These are phyloP conservation scores for Boechera retrofracta DNA, from an alignment of 345 rosid genomes.

Conservation along the genomic window DNA sequence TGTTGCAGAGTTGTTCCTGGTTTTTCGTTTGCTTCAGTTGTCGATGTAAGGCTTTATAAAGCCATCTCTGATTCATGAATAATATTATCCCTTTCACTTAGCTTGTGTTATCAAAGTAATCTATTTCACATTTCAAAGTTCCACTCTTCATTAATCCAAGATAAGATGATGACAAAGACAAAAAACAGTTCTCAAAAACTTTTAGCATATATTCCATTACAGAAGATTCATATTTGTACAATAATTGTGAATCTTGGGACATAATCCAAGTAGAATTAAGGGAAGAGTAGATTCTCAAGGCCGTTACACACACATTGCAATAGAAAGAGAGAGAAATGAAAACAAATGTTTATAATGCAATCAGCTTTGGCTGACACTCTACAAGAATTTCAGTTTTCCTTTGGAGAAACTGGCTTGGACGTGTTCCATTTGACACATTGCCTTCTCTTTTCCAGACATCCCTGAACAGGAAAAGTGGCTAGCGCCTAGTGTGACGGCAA, in stretches of 20 bases:
- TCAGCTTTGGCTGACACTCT: constrained; percentile 32
- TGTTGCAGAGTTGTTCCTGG: too few species aligned
- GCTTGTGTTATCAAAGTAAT: too few species aligned
- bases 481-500: constrained; percentile 85
- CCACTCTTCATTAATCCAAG: not conserved
- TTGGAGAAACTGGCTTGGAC: constrained; percentile 55
- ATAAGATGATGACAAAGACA: not conserved
- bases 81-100: too few species aligned
- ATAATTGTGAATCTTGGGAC: constrained; percentile 11
- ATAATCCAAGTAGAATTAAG: constrained; percentile 24
- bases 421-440: constrained; percentile 61
- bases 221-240: constrained; percentile 30
- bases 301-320: constrained; percentile 28
- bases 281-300: constrained; percentile 18
- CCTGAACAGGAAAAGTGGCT: constrained; percentile 64
- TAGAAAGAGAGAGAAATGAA: constrained; percentile 18
- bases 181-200: not conserved
- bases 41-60: too few species aligned
- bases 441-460: constrained; percentile 60
- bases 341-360: constrained; percentile 7
- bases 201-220: constrained; percentile 26
- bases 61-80: too few species aligned
- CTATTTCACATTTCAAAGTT: not conserved
- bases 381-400: constrained; percentile 65
- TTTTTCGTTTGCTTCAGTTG: too few species aligned